Evolutionary conservation across 2,329 filamentous ascomycete species (phyloP).

Genomic region (Trichoderma brevicompactum): DNA sequence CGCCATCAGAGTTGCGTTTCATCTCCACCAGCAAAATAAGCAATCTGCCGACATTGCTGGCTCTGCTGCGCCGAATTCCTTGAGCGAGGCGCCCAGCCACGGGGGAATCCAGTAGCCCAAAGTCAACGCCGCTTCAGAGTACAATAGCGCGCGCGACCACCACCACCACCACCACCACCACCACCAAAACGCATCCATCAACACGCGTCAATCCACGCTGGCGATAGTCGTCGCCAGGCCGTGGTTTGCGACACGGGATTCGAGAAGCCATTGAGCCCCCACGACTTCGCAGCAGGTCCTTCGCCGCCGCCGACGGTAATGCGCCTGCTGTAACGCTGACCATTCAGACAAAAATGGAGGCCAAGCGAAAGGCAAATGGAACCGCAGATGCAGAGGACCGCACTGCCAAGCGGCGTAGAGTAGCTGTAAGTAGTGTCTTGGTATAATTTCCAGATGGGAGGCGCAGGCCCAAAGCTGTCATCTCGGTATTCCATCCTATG

Average conservation of each 20-base stretch:
- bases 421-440: constrained; percentile 48
- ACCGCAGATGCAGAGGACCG: constrained; percentile 56
- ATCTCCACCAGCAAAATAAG: not conserved
- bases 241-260: constrained; percentile 26
- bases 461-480: not conserved
- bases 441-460: not conserved
- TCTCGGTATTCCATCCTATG: not conserved
- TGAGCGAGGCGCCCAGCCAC: not conserved
- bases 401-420: constrained; percentile 60
- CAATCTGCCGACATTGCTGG: not conserved
- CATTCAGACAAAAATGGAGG: constrained; percentile 52
- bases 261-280: constrained; percentile 37
- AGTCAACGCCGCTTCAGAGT: constrained; percentile 16
- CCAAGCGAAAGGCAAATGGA: constrained; percentile 60
- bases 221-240: constrained; percentile 12
- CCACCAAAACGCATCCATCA: constrained; percentile 6
- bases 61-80: not conserved
- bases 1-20: constrained; percentile 9
- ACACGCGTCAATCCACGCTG: constrained; percentile 34
- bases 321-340: constrained; percentile 36
- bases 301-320: constrained; percentile 35
- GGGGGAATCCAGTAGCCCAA: not conserved
- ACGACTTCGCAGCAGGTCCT: constrained; percentile 28
- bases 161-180: not conserved
- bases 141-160: constrained; percentile 32